phyloP scores from a whole-genome alignment of 345 rosid genomes.

The Melastoma malabathricum region DNA sequence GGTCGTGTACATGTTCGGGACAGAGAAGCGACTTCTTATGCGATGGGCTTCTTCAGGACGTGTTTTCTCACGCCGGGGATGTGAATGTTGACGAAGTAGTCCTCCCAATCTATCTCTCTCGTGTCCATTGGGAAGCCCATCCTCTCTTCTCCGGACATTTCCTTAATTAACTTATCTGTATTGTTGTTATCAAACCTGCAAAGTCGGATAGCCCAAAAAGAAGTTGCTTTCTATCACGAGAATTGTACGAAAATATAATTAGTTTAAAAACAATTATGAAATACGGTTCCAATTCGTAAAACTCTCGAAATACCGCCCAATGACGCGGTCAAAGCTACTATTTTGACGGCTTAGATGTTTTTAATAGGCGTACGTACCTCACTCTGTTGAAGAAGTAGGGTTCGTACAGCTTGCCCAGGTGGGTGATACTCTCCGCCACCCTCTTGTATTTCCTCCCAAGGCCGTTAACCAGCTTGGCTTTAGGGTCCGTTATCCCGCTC shows the following conservation, averaged over 20 bases:
- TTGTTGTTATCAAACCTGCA: slow-evolving; percentile 25
- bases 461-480: not conserved
- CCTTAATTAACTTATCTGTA: slow-evolving; percentile 12
- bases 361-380: slow-evolving; percentile 2
- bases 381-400: slow-evolving; percentile 8
- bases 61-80: slow-evolving; percentile 13
- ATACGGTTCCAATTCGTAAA: no score
- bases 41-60: no score
- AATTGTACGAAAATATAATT: no score
- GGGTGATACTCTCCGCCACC: not conserved
- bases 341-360: no score
- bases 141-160: slow-evolving; percentile 22
- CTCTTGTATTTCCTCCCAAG: no score
- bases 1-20: no score
- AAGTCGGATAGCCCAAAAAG: not conserved
- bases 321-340: no score
- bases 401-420: slow-evolving; percentile 6
- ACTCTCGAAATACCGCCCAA: no score
- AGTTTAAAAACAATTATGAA: no score
- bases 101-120: slow-evolving; percentile 22
- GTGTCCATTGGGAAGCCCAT: slow-evolving; percentile 14
- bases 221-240: no score
- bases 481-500: not conserved
- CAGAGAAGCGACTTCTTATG: no score
- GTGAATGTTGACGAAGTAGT: slow-evolving; percentile 22